These are phyloP conservation scores for Apophysomyces trapeziformis DNA, from an alignment of 371 early-diverging fungal species.

Conservation along the genomic window DNA sequence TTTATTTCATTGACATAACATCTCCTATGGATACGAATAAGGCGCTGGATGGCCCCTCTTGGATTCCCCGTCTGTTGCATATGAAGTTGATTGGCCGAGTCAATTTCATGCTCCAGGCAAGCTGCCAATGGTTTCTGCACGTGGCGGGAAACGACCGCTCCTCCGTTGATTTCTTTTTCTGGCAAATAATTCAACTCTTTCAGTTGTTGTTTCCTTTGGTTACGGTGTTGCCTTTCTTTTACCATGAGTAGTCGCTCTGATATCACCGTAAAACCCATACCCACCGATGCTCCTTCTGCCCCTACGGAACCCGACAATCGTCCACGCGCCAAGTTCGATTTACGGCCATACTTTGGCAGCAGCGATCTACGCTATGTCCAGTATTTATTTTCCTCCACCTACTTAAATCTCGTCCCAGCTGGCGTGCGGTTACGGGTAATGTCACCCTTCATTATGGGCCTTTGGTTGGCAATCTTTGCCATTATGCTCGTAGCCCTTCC, in stretches of 20 bases:
- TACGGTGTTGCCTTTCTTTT: neutral
- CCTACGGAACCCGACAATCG: neutral
- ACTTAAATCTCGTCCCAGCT: slow-evolving; percentile 44
- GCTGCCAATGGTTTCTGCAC: too few relatives aligned
- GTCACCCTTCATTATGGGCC: slow-evolving; percentile 29
- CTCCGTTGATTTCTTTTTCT: neutral
- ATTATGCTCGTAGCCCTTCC: slow-evolving; percentile 23
- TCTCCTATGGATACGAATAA: neutral
- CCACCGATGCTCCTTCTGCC: neutral
- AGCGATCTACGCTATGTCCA: slow-evolving; percentile 49
- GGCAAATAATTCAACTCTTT: neutral
- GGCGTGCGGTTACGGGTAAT: slow-evolving; percentile 35
- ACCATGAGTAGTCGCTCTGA: neutral
- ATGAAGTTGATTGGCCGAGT: too few relatives aligned
- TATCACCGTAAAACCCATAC: neutral
- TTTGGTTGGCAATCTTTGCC: slow-evolving; percentile 30
- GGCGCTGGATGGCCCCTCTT: neutral
- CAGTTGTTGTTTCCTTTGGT: neutral
- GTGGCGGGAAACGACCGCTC: too few relatives aligned
- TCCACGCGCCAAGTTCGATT: slow-evolving; percentile 31
- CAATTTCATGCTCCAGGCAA: too few relatives aligned
- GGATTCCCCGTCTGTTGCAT: neutral
- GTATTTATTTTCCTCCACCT: slow-evolving; percentile 48
- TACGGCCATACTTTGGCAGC: slow-evolving; percentile 47
- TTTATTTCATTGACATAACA: neutral